These are phyloP conservation scores for Plantago rigida DNA, from an alignment of 305 asterid genomes.

Conservation along the genomic window DNA sequence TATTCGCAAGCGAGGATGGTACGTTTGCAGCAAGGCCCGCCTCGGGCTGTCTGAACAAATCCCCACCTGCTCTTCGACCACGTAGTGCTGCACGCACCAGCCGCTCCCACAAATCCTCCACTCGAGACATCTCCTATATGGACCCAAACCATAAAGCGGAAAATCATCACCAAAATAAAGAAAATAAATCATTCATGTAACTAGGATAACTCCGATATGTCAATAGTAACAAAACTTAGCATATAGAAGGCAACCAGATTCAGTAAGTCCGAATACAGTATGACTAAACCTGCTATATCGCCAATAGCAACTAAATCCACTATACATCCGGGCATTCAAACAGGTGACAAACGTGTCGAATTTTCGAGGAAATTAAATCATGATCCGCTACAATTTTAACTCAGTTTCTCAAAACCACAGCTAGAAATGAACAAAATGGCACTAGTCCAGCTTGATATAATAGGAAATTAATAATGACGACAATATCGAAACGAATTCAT, in stretches of 20 bases:
- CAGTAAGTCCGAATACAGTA: background rate
- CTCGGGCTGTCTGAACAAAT: conserved; percentile 44
- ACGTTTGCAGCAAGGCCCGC: conserved; percentile 82
- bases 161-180: background rate
- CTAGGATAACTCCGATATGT: too few species aligned
- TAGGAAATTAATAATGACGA: background rate
- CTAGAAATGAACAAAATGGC: background rate
- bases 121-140: conserved; percentile 73
- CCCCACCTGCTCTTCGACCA: conserved; percentile 47
- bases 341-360: background rate
- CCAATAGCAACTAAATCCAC: background rate
- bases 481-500: conserved; percentile 7
- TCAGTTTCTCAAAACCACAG: background rate
- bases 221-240: too few species aligned
- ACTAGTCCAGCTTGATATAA: background rate
- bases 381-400: background rate
- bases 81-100: conserved; percentile 86
- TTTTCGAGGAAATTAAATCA: background rate
- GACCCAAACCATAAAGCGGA: background rate
- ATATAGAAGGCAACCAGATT: background rate
- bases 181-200: too few species aligned
- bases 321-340: too few species aligned
- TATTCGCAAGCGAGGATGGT: conserved; percentile 85
- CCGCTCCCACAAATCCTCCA: conserved; percentile 90
- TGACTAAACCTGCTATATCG: background rate